These are phyloP conservation scores for Chaetomium sp. DNA, from an alignment of 2,329 filamentous ascomycete species.

Conservation along the genomic window DNA sequence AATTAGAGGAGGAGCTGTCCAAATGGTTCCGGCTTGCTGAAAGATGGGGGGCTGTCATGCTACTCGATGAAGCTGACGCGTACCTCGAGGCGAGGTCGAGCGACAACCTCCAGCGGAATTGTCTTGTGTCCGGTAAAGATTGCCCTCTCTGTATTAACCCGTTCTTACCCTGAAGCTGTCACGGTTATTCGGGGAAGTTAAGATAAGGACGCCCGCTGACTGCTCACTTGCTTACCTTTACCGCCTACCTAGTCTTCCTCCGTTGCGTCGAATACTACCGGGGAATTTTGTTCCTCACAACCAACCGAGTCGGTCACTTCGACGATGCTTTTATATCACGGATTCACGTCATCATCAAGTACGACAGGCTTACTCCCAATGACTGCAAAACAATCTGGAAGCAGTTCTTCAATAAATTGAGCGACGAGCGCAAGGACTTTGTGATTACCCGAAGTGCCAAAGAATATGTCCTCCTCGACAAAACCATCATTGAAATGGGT, in stretches of 20 bases:
- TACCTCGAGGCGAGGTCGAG: neutral
- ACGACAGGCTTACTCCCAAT: neutral
- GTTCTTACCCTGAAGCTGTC: neutral
- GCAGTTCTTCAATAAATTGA: neutral
- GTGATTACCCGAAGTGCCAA: neutral
- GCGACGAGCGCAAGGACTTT: too few relatives aligned
- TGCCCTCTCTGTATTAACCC: constrained; percentile 4
- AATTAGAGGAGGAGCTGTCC: neutral
- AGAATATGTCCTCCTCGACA: neutral
- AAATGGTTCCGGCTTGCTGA: neutral
- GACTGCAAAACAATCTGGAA: neutral
- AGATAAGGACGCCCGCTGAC: too few relatives aligned
- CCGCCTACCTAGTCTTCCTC: neutral
- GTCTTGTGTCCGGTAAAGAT: neutral
- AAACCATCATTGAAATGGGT: neutral
- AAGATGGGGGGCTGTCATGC: neutral
- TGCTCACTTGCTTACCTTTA: too few relatives aligned
- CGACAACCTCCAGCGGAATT: neutral
- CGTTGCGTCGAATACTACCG: neutral
- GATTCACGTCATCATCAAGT: neutral
- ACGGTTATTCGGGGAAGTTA: neutral
- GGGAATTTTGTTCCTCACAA: neutral
- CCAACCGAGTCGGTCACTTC: neutral
- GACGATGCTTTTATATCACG: neutral
- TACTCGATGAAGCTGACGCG: neutral